A percentile compares a stretch with the other conserved stretches of the same genome.
These are phyloP conservation scores for Xylaria sp. DNA, from an alignment of 2,329 filamentous ascomycete species.

Conservation along the genomic window DNA sequence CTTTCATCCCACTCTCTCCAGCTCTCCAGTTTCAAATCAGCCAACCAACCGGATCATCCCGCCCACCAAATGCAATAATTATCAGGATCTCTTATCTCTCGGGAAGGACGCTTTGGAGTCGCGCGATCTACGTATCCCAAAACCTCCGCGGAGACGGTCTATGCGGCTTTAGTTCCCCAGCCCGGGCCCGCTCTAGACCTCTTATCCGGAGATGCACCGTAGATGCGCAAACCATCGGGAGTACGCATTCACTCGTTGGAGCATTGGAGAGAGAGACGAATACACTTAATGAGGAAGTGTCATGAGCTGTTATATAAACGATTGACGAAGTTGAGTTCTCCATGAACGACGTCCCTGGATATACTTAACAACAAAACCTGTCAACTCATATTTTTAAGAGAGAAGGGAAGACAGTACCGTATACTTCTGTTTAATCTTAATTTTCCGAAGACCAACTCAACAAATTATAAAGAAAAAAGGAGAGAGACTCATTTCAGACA, in stretches of 20 bases:
- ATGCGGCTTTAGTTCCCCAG: slow-evolving; percentile 24
- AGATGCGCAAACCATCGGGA: slow-evolving; percentile 31
- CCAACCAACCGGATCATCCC: slow-evolving; percentile 13
- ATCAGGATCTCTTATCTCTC: slow-evolving; percentile 23
- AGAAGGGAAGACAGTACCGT: neutral
- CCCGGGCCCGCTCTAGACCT: slow-evolving; percentile 28
- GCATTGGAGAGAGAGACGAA: neutral
- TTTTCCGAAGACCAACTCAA: neutral
- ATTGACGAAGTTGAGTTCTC: slow-evolving; percentile 8
- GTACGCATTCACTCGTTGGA: neutral
- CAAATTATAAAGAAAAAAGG: neutral
- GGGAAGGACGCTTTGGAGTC: slow-evolving; percentile 21
- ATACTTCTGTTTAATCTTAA: neutral
- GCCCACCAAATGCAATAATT: neutral
- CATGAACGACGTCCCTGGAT: neutral
- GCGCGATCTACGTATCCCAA: slow-evolving; percentile 20
- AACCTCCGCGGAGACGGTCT: slow-evolving; percentile 36
- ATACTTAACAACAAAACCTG: neutral
- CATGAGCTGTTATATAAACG: slow-evolving; percentile 22
- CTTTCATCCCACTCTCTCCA: slow-evolving; percentile 18
- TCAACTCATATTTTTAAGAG: neutral
- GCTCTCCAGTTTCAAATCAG: slow-evolving; percentile 2
- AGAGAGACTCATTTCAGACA: neutral
- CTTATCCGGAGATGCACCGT: slow-evolving; percentile 41
- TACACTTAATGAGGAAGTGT: slow-evolving; percentile 9